A percentile compares a stretch with the other conserved stretches of the same genome.
phyloP scores from a whole-genome alignment of 768 basidiomycete genomes.

The Leucosporidium scottii region DNA sequence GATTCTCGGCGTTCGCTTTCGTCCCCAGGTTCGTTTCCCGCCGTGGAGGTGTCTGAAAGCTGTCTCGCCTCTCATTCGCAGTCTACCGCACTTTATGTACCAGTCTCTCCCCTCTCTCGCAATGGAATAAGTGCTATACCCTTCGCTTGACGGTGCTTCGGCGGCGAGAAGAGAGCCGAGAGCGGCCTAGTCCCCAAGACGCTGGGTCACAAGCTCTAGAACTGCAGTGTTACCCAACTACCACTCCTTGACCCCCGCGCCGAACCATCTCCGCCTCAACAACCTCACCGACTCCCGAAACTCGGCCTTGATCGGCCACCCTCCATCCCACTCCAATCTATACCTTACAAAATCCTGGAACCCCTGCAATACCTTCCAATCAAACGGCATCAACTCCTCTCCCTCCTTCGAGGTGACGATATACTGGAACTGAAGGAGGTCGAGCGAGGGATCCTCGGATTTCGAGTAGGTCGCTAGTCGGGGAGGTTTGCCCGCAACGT shows the following conservation, averaged over 20 bases:
- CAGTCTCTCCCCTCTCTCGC: no score
- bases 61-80: no score
- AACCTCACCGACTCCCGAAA: neutral
- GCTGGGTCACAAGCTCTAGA: neutral
- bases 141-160: no score
- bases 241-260: neutral
- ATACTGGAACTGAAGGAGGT: constrained; percentile 4
- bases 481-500: neutral
- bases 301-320: neutral
- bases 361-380: neutral
- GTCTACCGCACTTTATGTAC: no score
- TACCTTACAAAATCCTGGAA: neutral
- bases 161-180: no score
- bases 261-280: neutral
- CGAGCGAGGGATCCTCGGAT: constrained; percentile 51
- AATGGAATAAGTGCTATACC: no score
- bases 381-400: neutral
- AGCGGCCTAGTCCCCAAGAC: no score
- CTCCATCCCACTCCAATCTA: neutral
- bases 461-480: constrained; percentile 68
- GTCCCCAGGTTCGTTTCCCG: neutral
- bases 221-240: neutral
- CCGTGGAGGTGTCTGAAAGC: neutral
- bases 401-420: constrained; percentile 8
- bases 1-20: neutral